Conservation (phyloP, 352 stramenopile genomes). For the Globisporangium polare region DNA sequence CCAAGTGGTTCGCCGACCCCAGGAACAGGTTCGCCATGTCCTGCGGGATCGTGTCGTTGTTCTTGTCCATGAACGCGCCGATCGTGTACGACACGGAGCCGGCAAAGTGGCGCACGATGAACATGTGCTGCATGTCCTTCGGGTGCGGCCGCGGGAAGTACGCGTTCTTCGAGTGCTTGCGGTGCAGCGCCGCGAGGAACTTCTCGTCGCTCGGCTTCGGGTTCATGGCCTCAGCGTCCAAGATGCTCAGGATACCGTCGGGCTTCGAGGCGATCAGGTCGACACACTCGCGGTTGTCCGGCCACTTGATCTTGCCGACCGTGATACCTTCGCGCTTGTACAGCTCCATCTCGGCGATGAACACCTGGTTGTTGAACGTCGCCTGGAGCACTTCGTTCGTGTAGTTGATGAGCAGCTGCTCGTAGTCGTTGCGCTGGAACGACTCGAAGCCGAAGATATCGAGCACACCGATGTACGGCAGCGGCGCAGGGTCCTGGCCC, state of each 20-base stretch:
- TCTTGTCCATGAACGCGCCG: slow-evolving; percentile 90
- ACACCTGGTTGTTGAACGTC: slow-evolving; percentile 89
- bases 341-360: slow-evolving; percentile 88
- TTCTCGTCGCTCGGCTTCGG: slow-evolving; percentile 88
- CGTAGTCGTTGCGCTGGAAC: slow-evolving; percentile 89
- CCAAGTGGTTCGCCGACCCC: slow-evolving; percentile 56
- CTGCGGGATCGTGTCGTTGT: slow-evolving; percentile 85
- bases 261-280: slow-evolving; percentile 84
- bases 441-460: slow-evolving; percentile 92
- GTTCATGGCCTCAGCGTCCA: slow-evolving; percentile 89
- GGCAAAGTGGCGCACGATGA: slow-evolving; percentile 89
- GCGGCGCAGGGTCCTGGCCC: slow-evolving; percentile 63
- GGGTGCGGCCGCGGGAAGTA: slow-evolving; percentile 84
- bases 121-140: slow-evolving; percentile 88
- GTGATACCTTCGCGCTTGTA: slow-evolving; percentile 90
- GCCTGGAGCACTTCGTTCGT: slow-evolving; percentile 86
- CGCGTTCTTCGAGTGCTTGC: slow-evolving; percentile 77
- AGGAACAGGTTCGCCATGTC: slow-evolving; percentile 85
- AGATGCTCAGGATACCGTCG: slow-evolving; percentile 70
- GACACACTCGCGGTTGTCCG: slow-evolving; percentile 90
- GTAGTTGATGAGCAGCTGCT: slow-evolving; percentile 90
- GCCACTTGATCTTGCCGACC: slow-evolving; percentile 87
- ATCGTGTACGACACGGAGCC: slow-evolving; percentile 88
- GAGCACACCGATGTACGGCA: slow-evolving; percentile 89
- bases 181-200: slow-evolving; percentile 82